Conservation (phyloP, 352 stramenopile genomes). For the Phytopythium delawarense region DNA sequence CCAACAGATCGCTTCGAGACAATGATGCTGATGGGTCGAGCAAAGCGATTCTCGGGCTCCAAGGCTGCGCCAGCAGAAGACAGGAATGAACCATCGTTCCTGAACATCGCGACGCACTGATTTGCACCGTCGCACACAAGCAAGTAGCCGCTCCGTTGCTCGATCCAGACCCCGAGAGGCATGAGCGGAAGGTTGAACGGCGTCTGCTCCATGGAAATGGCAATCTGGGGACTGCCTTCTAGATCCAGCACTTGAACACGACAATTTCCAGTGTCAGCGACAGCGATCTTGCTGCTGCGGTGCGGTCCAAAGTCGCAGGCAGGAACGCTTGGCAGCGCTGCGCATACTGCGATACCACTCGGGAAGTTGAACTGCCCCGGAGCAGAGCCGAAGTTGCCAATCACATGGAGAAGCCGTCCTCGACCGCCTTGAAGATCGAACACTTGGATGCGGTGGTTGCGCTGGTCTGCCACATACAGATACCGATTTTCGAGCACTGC, state of each 20-base stretch:
- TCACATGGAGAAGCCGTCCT: conserved; percentile 16
- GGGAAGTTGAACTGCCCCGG: conserved; percentile 50
- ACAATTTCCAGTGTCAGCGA: conserved; percentile 48
- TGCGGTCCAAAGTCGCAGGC: conserved; percentile 51
- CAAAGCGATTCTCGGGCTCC: conserved; percentile 1
- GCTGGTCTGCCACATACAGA: conserved; percentile 59
- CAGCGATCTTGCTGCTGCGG: conserved; percentile 42
- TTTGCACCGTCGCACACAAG: conserved; percentile 42
- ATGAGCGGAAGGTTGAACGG: conserved; percentile 41
- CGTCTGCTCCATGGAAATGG: conserved; percentile 32
- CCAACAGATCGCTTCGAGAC: background rate
- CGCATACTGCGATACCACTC: conserved; percentile 33
- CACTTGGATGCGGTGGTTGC: conserved; percentile 63
- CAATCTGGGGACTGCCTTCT: conserved; percentile 20
- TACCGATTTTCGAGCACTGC: conserved; percentile 32
- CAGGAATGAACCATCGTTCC: conserved; percentile 38
- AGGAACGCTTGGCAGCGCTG: conserved; percentile 21
- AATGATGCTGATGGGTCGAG: background rate
- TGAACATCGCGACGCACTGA: conserved; percentile 39
- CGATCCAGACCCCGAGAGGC: conserved; percentile 31
- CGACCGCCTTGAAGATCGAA: conserved; percentile 31
- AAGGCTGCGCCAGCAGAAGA: conserved; percentile 32
- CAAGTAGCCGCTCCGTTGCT: conserved; percentile 46
- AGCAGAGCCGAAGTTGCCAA: conserved; percentile 28
- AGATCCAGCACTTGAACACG: conserved; percentile 49